A percentile compares a stretch with the other conserved stretches of the same genome.
Evolutionary conservation across 208 protist genomes (phyloP).

Genomic region (Trypanosomatidae sp.): DNA sequence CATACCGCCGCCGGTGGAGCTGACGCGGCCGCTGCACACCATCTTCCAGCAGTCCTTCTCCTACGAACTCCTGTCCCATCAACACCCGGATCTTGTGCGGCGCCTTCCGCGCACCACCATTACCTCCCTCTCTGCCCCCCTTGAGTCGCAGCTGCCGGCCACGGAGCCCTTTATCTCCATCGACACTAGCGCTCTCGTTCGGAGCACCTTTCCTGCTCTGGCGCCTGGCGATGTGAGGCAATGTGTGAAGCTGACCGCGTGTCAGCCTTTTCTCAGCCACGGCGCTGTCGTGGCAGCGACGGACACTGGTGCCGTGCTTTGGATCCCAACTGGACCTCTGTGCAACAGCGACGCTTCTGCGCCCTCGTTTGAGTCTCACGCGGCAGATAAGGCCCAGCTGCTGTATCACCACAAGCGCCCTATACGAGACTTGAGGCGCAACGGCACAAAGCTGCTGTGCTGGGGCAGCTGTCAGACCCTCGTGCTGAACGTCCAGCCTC

Average conservation of each 20-base stretch:
- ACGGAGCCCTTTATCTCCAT: conserved; percentile 55
- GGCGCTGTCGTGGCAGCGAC: conserved; percentile 61
- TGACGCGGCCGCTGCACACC: conserved; percentile 35
- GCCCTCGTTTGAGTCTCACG: conserved; percentile 8
- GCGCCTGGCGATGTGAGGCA: conserved; percentile 14
- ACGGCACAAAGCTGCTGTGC: conserved; percentile 51
- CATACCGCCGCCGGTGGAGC: conserved; percentile 15
- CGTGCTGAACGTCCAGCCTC: conserved; percentile 45
- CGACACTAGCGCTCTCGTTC: conserved; percentile 47
- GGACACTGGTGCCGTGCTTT: conserved; percentile 54
- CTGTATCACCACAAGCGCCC: conserved; percentile 51
- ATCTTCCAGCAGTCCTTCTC: conserved; percentile 68
- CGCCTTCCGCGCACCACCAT: conserved; percentile 20
- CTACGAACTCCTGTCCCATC: conserved; percentile 45
- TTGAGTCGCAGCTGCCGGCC: conserved; percentile 57
- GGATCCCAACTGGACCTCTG: conserved; percentile 41
- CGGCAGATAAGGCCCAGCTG: conserved; percentile 16
- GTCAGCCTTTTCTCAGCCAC: conserved; percentile 68
- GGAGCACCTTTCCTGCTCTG: conserved; percentile 14
- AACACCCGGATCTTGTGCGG: conserved; percentile 32
- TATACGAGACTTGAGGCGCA: conserved; percentile 47
- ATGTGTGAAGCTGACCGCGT: conserved; percentile 51
- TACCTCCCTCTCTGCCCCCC: conserved; percentile 37
- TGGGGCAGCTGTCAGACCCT: conserved; percentile 70
- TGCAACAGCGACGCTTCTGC: not conserved